Base-by-base conservation (phyloP, 139 green algal species). In the Coccomyxa sp. region DNA sequence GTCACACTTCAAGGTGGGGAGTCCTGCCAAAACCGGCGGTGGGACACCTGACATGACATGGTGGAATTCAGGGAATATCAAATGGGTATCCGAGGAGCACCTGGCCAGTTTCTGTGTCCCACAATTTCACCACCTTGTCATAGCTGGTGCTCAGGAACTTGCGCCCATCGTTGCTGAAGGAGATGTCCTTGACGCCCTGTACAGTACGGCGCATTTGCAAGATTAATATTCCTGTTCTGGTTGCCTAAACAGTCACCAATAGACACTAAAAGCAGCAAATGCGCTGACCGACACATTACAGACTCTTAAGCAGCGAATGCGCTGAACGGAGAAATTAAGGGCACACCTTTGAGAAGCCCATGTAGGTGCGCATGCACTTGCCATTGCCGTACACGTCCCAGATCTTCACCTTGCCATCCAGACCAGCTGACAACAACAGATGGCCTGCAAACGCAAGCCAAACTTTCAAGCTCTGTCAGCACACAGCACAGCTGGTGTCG, bases 371-470 rank as follows among this genome's bases (percentile, higher is more conserved):
- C 95, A 98, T 97, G 90, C 94, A 98, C 90, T 98, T 98, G 58
- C 91, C 82, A 21, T 82, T 89, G 78, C 88, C 86, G 57, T 91
- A 86, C 45, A 98, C 95, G 82, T 99, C 96, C 97, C 97, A 99
- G 58, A 99, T 98, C 90, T 99, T 99, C 86, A 98, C 88, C 81
- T 96, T 95, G 83, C 91, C 95, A 77, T 99, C 96, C 90, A 99
- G 90, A 11, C 93, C 93, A 13, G 95, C 96, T 9, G 93, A 97
- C 45, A 99, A 92, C 81, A 99, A 90, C 83, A 99, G 87, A 86
- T 99, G 97, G 11, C 94, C 97, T 4, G 86, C 38, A 51, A 51
- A 51, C 38, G 38, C 38, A 51, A 11, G 3, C 38, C 38, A 51
- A 51, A 51, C 7, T 51, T 51, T 51, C 66, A 51, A 51, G 38